Base-by-base conservation (phyloP, 2,329 filamentous ascomycete genomes). In the Fusarium foetens region DNA sequence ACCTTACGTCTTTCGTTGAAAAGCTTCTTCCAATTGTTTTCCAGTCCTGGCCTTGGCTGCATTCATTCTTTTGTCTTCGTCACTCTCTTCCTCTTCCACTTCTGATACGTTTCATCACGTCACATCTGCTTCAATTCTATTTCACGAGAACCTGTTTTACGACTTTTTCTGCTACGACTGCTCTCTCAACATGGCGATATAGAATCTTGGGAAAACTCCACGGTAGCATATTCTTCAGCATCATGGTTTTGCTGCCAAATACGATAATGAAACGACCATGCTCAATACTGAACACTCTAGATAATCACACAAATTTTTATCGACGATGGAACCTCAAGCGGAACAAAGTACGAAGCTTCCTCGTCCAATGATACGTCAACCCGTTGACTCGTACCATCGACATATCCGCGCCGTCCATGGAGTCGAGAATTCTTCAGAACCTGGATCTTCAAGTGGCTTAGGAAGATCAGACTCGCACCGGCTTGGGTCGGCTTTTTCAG, bases 351-450 rank as follows among this genome's bases (percentile, higher is more conserved):
- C 71, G 35, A 70, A 72, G 46, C 58, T 72, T 66, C 53, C 63
- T 39, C 75, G 63, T 42, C 72, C 73, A 23, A 68, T 68, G 49
- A 67, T 57, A 57, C 72, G 70, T 25, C 73, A 77, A 46, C 67
- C 75, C 33, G 63, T 76, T 58, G 75, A 78, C 31, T 76, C 76
- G 52, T 77, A 78, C 48, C 76, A 78, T 57, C 74, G 70, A 54
- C 72, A 72, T 55, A 70, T 78, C 14, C 76, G 74, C 42, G 67
- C 75, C 54, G 65, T 67, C 19, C 75, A 80, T 59, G 75, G 78
- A 23, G 66, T 72, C 27, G 46, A 71, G 4, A 27, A 36, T 27
- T 43, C 21, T 42, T 45, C 62, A 46, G 55, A 66, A 25, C 51
- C 71, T 46, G 68, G 58, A 19, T 54, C 65, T 39, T 72, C 64